These are phyloP conservation scores for Moesziomyces aphidis DNA, from an alignment of 1,284 basidiomycete species.

Conservation along the genomic window DNA sequence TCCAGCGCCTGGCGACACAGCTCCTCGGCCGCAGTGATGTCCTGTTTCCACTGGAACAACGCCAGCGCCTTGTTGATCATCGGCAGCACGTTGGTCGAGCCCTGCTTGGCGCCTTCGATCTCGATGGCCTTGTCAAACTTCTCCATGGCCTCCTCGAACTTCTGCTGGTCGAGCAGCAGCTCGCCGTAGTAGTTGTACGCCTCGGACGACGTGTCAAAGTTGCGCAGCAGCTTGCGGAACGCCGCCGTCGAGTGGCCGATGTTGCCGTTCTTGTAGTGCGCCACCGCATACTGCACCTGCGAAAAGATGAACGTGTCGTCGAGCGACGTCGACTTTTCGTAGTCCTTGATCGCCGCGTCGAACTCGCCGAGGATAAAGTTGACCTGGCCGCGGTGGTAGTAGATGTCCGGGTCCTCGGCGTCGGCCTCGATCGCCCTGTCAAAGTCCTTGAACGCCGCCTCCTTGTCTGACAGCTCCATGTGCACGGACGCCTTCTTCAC, in stretches of 20 bases:
- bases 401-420: slow-evolving; percentile 90
- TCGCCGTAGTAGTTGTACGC: slow-evolving; percentile 80
- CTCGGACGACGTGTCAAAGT: slow-evolving; percentile 59
- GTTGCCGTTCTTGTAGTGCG: slow-evolving; percentile 90
- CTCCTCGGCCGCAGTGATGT: slow-evolving; percentile 82
- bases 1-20: slow-evolving; percentile 88
- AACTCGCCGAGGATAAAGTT: slow-evolving; percentile 96
- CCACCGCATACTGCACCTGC: slow-evolving; percentile 96
- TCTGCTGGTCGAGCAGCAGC: slow-evolving; percentile 89
- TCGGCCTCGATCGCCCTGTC: slow-evolving; percentile 88
- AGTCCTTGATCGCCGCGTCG: slow-evolving; percentile 85
- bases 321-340: slow-evolving; percentile 85
- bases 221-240: slow-evolving; percentile 74
- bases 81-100: slow-evolving; percentile 70
- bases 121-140: slow-evolving; percentile 94
- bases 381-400: slow-evolving; percentile 99
- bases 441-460: slow-evolving; percentile 88
- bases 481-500: slow-evolving; percentile 98
- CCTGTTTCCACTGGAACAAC: slow-evolving; percentile 95
- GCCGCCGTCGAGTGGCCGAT: slow-evolving; percentile 85
- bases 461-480: slow-evolving; percentile 82
- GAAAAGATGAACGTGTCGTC: slow-evolving; percentile 90
- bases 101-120: slow-evolving; percentile 75
- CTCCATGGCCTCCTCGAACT: slow-evolving; percentile 90
- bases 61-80: slow-evolving; percentile 97